phyloP scores from a whole-genome alignment of 2,329 filamentous ascomycete genomes.

The Monilinia laxa region DNA sequence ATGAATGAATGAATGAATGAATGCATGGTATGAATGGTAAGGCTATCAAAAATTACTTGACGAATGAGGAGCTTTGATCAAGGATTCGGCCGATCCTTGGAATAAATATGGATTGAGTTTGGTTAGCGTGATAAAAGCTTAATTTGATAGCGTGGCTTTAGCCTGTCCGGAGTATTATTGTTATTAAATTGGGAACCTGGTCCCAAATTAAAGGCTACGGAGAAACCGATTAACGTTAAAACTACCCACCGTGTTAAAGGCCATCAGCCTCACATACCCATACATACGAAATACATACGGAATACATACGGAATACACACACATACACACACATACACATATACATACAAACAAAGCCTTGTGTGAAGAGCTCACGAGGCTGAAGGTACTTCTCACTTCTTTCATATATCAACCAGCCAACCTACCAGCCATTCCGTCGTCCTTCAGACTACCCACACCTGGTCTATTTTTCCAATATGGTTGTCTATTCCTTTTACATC shows the following conservation, averaged over 20 bases:
- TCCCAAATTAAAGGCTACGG: no score
- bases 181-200: no score
- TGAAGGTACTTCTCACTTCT: background rate
- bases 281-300: background rate
- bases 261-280: no score
- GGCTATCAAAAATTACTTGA: constrained; percentile 15
- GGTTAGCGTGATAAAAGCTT: constrained; percentile 20
- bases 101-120: background rate
- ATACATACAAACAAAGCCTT: background rate
- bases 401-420: background rate
- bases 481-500: constrained; percentile 97
- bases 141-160: constrained; percentile 19
- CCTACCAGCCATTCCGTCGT: background rate
- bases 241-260: no score
- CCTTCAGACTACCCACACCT: background rate
- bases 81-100: constrained; percentile 5
- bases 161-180: constrained; percentile 5
- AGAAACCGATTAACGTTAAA: background rate
- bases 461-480: constrained; percentile 55
- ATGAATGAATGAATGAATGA: no score
- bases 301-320: no score
- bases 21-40: background rate
- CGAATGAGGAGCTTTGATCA: constrained; percentile 21
- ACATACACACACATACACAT: no score
- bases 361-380: background rate